Evolutionary conservation across 345 rosid species (phyloP).

Genomic region (Lagerstroemia speciosa): DNA sequence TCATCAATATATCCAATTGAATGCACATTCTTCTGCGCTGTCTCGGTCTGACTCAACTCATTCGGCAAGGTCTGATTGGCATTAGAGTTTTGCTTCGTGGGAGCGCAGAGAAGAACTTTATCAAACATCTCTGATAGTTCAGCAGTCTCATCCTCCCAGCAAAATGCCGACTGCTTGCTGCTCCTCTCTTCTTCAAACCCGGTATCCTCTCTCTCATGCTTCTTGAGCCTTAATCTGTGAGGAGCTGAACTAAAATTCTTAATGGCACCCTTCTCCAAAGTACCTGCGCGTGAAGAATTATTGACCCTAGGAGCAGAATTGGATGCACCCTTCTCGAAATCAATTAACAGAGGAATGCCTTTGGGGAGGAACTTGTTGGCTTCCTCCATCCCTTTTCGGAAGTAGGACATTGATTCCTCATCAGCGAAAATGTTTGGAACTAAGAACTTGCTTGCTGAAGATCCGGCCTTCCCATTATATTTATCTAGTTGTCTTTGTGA

Average conservation of each 20-base stretch:
- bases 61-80: slow-evolving; percentile 3
- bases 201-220: slow-evolving; percentile 23
- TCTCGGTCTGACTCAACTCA: slow-evolving; percentile 10
- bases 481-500: neutral
- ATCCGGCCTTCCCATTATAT: slow-evolving; percentile 1
- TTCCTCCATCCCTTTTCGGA: slow-evolving; percentile 34
- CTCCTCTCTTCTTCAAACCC: slow-evolving; percentile 28
- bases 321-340: slow-evolving; percentile 16
- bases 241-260: neutral
- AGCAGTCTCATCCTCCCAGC: slow-evolving; percentile 27
- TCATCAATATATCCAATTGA: slow-evolving; percentile 13
- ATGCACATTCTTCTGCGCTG: slow-evolving; percentile 7
- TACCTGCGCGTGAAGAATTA: slow-evolving; percentile 1
- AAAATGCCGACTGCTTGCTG: slow-evolving; percentile 27
- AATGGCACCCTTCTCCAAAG: slow-evolving; percentile 9
- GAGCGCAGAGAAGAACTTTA: slow-evolving; percentile 23
- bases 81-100: neutral
- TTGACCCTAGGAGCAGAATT: slow-evolving; percentile 1
- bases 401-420: slow-evolving; percentile 24
- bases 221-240: slow-evolving; percentile 18
- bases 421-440: slow-evolving; percentile 25
- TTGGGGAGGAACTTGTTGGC: slow-evolving; percentile 39
- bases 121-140: slow-evolving; percentile 37
- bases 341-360: slow-evolving; percentile 17
- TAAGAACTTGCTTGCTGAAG: slow-evolving; percentile 13